Evolutionary conservation across 2,329 filamentous ascomycete species (phyloP), one percentile per base, ranked within the genome.

Genomic region (Byssothecium circinans): DNA sequence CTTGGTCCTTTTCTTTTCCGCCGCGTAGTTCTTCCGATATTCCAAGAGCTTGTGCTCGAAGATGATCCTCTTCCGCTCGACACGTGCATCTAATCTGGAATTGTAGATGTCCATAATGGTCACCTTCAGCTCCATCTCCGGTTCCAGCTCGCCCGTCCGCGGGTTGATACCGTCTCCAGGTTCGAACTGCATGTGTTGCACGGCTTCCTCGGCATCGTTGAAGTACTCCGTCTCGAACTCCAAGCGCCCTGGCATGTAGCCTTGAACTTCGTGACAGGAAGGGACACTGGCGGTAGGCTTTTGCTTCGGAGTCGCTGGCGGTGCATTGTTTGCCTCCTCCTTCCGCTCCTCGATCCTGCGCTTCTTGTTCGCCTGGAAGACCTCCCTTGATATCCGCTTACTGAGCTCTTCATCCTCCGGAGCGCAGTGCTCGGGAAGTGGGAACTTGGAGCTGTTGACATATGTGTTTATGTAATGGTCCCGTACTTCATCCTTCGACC

Each of bases 81-180:
- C 92, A 57, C 94, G 85, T 47, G 91, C 88, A 2, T 91, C 96
- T 15, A 99, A 76, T 4, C 91, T 85, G 48, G 88, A 87, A 66
- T 99, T 99, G 78, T 99, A 99, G 41, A 99, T 95, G 57, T 96
- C 91, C 85, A 99, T 96, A 17, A 99, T 91, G 0, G 91, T 96
- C 75, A 97, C 84, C 78, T 99, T 99, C 37, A 99, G 81, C 56
- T 96, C 91, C 81, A 96, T 95, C 71, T 99, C 94, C 0, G 94
- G 91, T 61, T 99, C 94, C 48, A 95, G 78, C 65, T 95, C 87
- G 52, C 89, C 88, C 0, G 91, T 96, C 2, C 80, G 76, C 1
- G 88, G 85, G 64, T 96, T 95, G 57, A 95, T 79, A 47, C 94
- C 94, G 72, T 96, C 92, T 20, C 94, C 94, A 0, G 94, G 92